Evolutionary conservation across 495 filamentous ascomycete species (phyloP).

Genomic region (Aspergillus conjunctus): DNA sequence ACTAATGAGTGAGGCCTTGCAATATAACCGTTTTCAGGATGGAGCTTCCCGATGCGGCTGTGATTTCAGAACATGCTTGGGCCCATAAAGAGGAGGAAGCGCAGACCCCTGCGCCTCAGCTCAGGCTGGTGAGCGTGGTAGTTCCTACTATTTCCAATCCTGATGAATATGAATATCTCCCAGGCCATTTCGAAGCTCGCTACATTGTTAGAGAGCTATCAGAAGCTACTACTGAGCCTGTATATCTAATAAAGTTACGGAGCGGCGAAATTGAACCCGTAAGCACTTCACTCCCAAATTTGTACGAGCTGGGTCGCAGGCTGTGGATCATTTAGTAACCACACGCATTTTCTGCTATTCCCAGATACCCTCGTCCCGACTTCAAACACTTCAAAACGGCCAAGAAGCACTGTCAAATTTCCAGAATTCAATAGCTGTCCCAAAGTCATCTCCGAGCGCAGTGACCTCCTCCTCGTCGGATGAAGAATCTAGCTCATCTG

Average conservation of each 20-base stretch:
- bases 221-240: constrained; percentile 25
- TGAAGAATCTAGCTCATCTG: constrained; percentile 18
- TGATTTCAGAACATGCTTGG: not conserved
- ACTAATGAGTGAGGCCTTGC: too few relatives aligned
- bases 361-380: constrained; percentile 31
- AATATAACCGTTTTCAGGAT: not conserved
- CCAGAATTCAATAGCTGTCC: constrained; percentile 13
- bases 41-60: not conserved
- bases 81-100: too few relatives aligned
- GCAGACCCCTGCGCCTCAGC: not conserved
- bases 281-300: constrained; percentile 22
- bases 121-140: constrained; percentile 33
- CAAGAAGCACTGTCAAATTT: constrained; percentile 35
- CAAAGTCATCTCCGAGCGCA: constrained; percentile 3
- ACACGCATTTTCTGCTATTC: not conserved
- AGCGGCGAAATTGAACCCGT: constrained; percentile 51
- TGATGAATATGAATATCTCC: constrained; percentile 52
- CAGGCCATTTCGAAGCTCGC: constrained; percentile 47
- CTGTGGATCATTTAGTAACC: constrained; percentile 4
- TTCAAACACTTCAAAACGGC: constrained; percentile 40
- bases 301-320: too few relatives aligned
- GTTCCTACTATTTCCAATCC: constrained; percentile 41
- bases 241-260: constrained; percentile 49
- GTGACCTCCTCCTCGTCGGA: constrained; percentile 5
- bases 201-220: constrained; percentile 36